Conservation (phyloP, 768 basidiomycete species). For the Pulveroboletus sp. region DNA sequence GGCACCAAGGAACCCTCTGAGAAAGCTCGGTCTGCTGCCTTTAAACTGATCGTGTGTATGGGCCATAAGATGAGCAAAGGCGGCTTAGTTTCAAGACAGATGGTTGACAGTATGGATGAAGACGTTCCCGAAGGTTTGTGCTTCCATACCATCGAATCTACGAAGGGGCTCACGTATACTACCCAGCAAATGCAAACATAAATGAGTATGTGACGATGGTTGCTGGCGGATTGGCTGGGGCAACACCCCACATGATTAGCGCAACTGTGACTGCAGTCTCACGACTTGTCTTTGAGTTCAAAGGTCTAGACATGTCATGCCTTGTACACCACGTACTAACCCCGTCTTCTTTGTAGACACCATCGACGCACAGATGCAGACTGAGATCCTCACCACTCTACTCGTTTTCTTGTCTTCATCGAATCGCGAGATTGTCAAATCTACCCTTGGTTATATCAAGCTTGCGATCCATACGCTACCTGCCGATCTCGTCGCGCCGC, state of each 20-base stretch:
- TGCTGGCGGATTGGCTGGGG: conserved; percentile 89
- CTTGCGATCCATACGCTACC: conserved; percentile 87
- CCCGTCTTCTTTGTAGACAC: conserved; percentile 43
- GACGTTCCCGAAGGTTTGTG: conserved; percentile 46
- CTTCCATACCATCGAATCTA: neutral
- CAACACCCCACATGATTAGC: conserved; percentile 97
- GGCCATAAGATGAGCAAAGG: conserved; percentile 88
- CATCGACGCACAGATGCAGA: conserved; percentile 68
- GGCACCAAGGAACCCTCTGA: conserved; percentile 98
- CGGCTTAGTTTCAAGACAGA: conserved; percentile 72
- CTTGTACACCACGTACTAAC: neutral
- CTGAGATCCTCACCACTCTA: conserved; percentile 82
- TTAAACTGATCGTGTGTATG: conserved; percentile 88
- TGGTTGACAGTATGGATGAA: conserved; percentile 84
- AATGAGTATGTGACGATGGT: conserved; percentile 98
- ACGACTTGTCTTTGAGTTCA: conserved; percentile 93
- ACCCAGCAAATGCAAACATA: conserved; percentile 63
- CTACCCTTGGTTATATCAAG: conserved; percentile 92
- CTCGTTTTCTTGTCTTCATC: conserved; percentile 89
- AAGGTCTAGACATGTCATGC: conserved; percentile 46
- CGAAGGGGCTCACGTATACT: conserved; percentile 9
- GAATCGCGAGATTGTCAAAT: conserved; percentile 98
- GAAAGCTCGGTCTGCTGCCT: conserved; percentile 84
- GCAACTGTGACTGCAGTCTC: conserved; percentile 95
- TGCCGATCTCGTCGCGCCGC: conserved; percentile 65